phyloP scores from a whole-genome alignment of 2,329 filamentous ascomycete genomes.

The Alternaria brassicae region DNA sequence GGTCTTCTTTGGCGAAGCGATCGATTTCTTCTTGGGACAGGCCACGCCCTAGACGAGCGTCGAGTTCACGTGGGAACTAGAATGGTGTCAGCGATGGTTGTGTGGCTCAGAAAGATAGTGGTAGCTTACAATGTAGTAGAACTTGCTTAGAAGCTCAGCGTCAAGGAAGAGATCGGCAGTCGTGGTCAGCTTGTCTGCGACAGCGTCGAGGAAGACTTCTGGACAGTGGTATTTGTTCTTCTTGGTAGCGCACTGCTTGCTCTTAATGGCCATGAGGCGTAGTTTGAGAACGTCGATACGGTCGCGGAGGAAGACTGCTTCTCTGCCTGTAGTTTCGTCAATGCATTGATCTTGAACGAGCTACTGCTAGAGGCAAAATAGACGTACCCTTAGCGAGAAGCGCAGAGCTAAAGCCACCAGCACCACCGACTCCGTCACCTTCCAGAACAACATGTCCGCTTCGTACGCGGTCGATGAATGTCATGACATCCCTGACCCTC shows the following conservation, averaged over 20 bases:
- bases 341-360: background rate
- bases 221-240: conserved; percentile 97
- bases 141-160: conserved; percentile 94
- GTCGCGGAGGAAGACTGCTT: conserved; percentile 93
- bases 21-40: conserved; percentile 83
- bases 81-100: background rate
- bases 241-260: conserved; percentile 81
- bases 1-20: conserved; percentile 89
- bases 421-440: conserved; percentile 81
- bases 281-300: conserved; percentile 89
- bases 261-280: conserved; percentile 85
- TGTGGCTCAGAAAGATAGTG: background rate
- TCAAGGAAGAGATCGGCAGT: conserved; percentile 97
- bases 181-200: conserved; percentile 90
- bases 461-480: conserved; percentile 87
- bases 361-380: background rate
- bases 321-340: conserved; percentile 68
- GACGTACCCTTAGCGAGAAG: conserved; percentile 79
- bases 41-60: conserved; percentile 82
- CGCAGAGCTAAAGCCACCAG: conserved; percentile 90
- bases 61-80: conserved; percentile 86
- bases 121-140: conserved; percentile 77
- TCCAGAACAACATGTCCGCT: conserved; percentile 86
- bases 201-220: conserved; percentile 96
- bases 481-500: conserved; percentile 88